A percentile compares a stretch with the other conserved stretches of the same genome.
These are phyloP conservation scores for Penicillium manginii DNA, from an alignment of 495 filamentous ascomycete genomes.

Conservation along the genomic window DNA sequence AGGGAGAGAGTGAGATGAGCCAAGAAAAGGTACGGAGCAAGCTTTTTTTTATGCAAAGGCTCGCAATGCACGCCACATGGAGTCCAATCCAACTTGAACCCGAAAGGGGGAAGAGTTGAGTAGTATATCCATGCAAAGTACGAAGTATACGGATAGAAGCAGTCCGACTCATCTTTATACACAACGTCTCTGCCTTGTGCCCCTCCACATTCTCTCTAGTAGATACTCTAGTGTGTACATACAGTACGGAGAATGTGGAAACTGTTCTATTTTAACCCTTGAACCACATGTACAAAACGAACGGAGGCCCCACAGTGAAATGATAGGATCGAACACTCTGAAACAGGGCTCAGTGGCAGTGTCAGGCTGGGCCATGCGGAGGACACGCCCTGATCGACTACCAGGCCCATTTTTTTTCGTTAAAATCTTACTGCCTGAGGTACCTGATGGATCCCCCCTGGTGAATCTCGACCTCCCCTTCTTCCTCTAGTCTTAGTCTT, in stretches of 20 bases:
- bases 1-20: neutral
- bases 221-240: too few species aligned
- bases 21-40: too few species aligned
- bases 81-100: too few species aligned
- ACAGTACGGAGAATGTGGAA: neutral
- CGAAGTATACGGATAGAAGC: too few species aligned
- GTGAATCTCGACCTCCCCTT: slow-evolving; percentile 4
- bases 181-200: neutral
- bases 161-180: neutral
- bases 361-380: slow-evolving; percentile 5
- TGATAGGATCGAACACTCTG: slow-evolving; percentile 6
- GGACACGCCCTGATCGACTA: slow-evolving; percentile 4
- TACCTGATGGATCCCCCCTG: neutral
- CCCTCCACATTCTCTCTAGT: too few species aligned
- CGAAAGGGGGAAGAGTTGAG: too few species aligned
- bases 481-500: neutral
- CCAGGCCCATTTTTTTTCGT: slow-evolving; percentile 1
- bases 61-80: too few species aligned
- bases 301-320: neutral
- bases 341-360: slow-evolving; percentile 8
- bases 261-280: slow-evolving; percentile 3
- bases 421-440: slow-evolving; percentile 6
- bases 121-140: too few species aligned
- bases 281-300: neutral
- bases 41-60: too few species aligned